Percentiles rank a stretch among this genome's conserved stretches.
These are phyloP conservation scores for Fusarium proliferatum DNA, from an alignment of 2,329 filamentous ascomycete species.

Conservation along the genomic window DNA sequence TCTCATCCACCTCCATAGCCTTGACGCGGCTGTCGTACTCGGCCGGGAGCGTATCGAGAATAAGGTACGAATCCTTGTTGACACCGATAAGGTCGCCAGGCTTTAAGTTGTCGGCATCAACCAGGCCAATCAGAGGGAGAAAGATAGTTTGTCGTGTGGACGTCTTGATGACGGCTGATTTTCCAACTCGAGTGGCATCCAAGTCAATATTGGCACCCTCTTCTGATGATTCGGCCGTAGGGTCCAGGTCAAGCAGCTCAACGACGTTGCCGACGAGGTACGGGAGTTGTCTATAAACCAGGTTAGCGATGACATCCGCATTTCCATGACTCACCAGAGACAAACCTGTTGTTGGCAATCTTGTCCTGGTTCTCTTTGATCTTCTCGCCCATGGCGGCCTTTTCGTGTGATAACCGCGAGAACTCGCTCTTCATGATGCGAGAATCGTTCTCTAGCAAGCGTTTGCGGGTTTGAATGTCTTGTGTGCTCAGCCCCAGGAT, in stretches of 20 bases:
- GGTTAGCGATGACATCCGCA: not conserved
- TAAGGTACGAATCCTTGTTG: slow-evolving; percentile 98
- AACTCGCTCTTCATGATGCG: slow-evolving; percentile 99
- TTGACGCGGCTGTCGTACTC: slow-evolving; percentile 99
- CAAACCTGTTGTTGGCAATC: slow-evolving; percentile 97
- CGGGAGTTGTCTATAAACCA: slow-evolving; percentile 80
- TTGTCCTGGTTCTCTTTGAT: slow-evolving; percentile 99
- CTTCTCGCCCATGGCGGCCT: slow-evolving; percentile 95
- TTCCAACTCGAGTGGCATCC: slow-evolving; percentile 95
- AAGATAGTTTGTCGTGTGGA: slow-evolving; percentile 99
- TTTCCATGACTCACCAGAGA: not conserved
- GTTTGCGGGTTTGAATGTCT: slow-evolving; percentile 91
- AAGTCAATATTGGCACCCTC: slow-evolving; percentile 99
- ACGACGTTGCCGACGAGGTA: slow-evolving; percentile 99
- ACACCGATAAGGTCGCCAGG: slow-evolving; percentile 97
- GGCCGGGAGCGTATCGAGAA: slow-evolving; percentile 94
- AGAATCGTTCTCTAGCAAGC: slow-evolving; percentile 95
- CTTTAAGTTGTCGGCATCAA: slow-evolving; percentile 94
- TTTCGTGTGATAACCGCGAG: slow-evolving; percentile 93
- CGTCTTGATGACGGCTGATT: slow-evolving; percentile 99
- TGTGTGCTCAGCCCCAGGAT: slow-evolving; percentile 92
- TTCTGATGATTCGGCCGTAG: slow-evolving; percentile 93
- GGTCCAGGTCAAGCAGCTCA: slow-evolving; percentile 95
- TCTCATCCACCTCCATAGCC: slow-evolving; percentile 99
- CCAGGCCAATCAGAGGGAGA: slow-evolving; percentile 93